These are phyloP conservation scores for Psilocybe sp. DNA, from an alignment of 768 basidiomycete genomes.

Conservation along the genomic window DNA sequence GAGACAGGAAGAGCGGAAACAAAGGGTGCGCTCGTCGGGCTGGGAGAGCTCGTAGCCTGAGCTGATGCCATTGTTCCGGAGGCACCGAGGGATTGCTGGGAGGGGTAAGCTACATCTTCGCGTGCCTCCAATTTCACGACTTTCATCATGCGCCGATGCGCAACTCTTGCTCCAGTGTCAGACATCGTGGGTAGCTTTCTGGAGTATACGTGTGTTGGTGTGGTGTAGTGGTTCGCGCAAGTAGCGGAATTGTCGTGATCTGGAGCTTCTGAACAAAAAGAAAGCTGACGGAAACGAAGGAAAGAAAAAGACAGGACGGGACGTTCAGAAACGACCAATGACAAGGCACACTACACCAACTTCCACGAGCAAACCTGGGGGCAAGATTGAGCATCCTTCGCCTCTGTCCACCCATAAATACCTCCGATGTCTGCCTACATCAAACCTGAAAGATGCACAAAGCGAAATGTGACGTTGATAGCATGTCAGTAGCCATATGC, in stretches of 20 bases:
- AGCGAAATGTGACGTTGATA: background rate
- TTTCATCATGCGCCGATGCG: constrained; percentile 15
- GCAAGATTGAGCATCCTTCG: background rate
- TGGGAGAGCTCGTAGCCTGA: constrained; percentile 3
- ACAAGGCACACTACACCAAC: constrained; percentile 1
- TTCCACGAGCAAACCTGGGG: constrained; percentile 5
- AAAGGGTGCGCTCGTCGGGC: constrained; percentile 1
- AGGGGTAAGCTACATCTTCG: background rate
- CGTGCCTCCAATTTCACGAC: constrained; percentile 3
- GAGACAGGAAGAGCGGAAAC: constrained; percentile 22
- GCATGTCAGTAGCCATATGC: background rate
- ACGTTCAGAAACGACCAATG: constrained; percentile 5
- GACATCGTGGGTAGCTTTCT: constrained; percentile 3
- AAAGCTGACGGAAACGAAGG: background rate
- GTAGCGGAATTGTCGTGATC: background rate
- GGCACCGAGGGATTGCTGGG: background rate
- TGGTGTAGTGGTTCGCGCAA: background rate
- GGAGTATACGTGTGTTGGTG: background rate
- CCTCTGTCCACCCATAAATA: constrained; percentile 4
- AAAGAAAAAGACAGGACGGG: constrained; percentile 5
- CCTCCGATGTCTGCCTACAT: constrained; percentile 10
- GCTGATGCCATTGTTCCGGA: constrained; percentile 6
- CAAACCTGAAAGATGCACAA: constrained; percentile 12
- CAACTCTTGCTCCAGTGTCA: constrained; percentile 7
- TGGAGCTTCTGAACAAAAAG: background rate